Evolutionary conservation across 345 rosid genomes (phyloP), one percentile per base, ranked within the genome.

Genomic region (Eucalyptus tenuipes): DNA sequence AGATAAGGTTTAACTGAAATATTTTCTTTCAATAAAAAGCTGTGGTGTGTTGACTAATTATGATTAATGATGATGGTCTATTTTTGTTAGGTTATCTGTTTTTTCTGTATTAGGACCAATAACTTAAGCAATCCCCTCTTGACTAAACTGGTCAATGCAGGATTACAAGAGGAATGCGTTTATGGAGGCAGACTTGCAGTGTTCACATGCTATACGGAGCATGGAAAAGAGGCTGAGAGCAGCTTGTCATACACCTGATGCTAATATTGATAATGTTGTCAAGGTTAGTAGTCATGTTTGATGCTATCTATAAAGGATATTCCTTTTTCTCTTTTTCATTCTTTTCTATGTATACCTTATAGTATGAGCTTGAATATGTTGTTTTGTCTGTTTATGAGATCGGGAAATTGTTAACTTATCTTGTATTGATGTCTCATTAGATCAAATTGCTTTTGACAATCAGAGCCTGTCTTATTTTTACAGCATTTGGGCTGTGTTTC

Each of bases 161-260:
- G 99, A 97, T 89, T 95, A 95, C 90, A 97, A 93, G 91, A 96
- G 91, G 91, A 96, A 93, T 88, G 95, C 94, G 11, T 97, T 92
- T 91, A 94, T 98, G 99, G 97, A 98, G 91, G 99, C 99, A 88
- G 99, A 98, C 87, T 48, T 95, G 92, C 93, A 71, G 50, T 97
- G 99, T 91, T 93, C 98, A 87, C 94, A 89, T 90, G 79, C 94
- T 82, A 91, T 97, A 49, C 99, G 94, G 91, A 94, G 94, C 84
- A 97, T 98, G 99, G 99, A 96, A 91, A 96, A 93, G 94, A 96
- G 95, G 89, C 92, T 98, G 89, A 94, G 99, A 91, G 94, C 98
- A 89, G 99, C 99, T 89, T 98, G 99, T 90, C 97, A 97, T 93
- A 93, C 97, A 92, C 93, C 97, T 87, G 95, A 94, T 93, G 96